Evolutionary conservation across 2,329 filamentous ascomycete species (phyloP), one percentile per base, ranked within the genome.

Genomic region (Fonsecaea pugnacius): DNA sequence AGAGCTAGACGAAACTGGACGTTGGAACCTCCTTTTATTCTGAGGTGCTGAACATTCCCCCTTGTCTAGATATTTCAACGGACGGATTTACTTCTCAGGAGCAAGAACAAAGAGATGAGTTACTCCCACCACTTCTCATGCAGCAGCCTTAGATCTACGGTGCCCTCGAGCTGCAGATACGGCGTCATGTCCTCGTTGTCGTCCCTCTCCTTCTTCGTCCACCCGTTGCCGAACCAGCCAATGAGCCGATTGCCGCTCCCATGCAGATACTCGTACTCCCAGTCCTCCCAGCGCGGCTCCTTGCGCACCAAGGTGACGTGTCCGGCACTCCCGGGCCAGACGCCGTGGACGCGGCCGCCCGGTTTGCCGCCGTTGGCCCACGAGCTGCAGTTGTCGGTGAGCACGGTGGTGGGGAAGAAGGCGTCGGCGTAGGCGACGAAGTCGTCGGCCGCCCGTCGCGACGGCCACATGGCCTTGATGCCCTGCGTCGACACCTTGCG

Each of bases 401-500:
- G 60, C 1, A 86, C 84, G 0, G 84, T 86, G 24, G 75, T 80
- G 0, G 76, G 73, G 70, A 86, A 86, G 72, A 85, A 87, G 0
- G 82, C 80, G 67, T 86, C 82, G 30, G 78, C 80, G 74, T 87
- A 89, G 58, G 83, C 81, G 10, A 85, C 75, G 67, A 88, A 89
- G 69, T 90, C 87, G 46, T 90, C 87, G 0, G 88, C 78, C 0
- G 89, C 89, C 33, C 79, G 77, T 53, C 81, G 80, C 0, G 81
- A 83, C 0, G 89, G 87, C 1, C 75, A 73, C 5, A 91, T 82
- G 0, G 85, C 81, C 70, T 83, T 84, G 75, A 91, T 89, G 2
- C 87, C 87, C 73, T 92, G 87, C 3, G 82, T 80, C 0, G 82
- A 83, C 0, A 86, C 80, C 70, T 92, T 92, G 53, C 89, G 86